Evolutionary conservation across 768 basidiomycete species (phyloP).

Genomic region (Xerocomellus amylosporus): DNA sequence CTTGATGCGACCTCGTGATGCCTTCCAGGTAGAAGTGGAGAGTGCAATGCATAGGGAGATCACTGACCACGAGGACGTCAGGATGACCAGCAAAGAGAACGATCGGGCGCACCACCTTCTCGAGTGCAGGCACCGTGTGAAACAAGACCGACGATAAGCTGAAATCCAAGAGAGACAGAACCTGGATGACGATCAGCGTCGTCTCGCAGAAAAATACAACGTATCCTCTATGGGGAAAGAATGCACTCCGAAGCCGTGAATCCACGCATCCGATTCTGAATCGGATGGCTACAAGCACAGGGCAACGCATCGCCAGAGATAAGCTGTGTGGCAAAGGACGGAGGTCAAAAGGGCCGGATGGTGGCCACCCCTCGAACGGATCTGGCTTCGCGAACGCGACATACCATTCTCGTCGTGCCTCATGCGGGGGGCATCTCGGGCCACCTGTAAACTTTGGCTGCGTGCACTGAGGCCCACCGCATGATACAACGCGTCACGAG

Average conservation of each 20-base stretch:
- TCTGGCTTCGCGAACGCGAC: background rate
- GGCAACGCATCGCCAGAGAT: background rate
- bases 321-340: background rate
- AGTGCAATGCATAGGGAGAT: background rate
- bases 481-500: background rate
- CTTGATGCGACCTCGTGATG: background rate
- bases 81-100: background rate
- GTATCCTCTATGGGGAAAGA: background rate
- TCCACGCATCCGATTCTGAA: conserved; percentile 7
- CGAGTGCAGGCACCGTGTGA: conserved; percentile 2
- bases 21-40: background rate
- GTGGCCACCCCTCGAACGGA: background rate
- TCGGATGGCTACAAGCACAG: background rate
- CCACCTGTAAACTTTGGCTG: background rate
- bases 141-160: background rate
- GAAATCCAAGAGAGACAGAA: conserved; percentile 1
- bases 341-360: background rate
- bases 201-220: background rate
- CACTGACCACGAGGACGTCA: conserved; percentile 4
- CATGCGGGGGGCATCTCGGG: background rate
- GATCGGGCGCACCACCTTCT: background rate
- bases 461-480: background rate
- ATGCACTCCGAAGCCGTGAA: conserved; percentile 4
- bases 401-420: background rate
- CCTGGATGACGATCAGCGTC: background rate